A percentile compares a stretch with the other conserved stretches of the same genome.
phyloP scores from a whole-genome alignment of 192 early-diverging fungal species.

The Backusella sp. region DNA sequence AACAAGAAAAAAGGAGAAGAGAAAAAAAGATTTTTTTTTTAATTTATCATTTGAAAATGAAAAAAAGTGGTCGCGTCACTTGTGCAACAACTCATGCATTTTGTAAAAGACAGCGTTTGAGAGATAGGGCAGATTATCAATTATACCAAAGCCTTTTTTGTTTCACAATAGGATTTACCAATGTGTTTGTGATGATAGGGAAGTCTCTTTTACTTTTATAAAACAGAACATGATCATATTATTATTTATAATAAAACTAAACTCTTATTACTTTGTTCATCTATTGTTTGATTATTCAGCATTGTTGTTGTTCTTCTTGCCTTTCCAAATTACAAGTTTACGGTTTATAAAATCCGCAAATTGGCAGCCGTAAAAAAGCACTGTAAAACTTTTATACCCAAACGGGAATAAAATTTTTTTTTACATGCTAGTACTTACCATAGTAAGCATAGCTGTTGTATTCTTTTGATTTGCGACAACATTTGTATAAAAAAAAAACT shows the following conservation, averaged over 20 bases:
- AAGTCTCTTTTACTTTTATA: background rate
- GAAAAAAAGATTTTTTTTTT: conserved; percentile 6
- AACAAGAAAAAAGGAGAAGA: background rate
- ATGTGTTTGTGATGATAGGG: background rate
- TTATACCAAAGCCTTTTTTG: background rate
- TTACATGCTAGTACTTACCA: background rate
- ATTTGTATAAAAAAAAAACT: background rate
- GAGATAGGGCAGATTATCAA: background rate
- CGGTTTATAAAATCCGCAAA: too few species aligned
- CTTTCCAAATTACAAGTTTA: background rate
- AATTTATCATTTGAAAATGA: background rate
- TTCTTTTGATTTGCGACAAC: background rate
- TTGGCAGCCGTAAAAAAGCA: too few species aligned
- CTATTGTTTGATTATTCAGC: too few species aligned
- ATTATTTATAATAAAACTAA: background rate
- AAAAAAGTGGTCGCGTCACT: background rate
- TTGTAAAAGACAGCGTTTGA: background rate
- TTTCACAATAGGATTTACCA: background rate
- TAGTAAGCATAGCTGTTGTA: background rate
- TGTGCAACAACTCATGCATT: background rate
- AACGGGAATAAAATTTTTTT: background rate
- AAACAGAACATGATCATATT: background rate
- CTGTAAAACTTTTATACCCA: background rate
- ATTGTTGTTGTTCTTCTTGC: background rate
- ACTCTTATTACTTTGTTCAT: too few species aligned